Conservation (phyloP, 106 monocot genomes). For the Dioscorea zingiberensis region DNA sequence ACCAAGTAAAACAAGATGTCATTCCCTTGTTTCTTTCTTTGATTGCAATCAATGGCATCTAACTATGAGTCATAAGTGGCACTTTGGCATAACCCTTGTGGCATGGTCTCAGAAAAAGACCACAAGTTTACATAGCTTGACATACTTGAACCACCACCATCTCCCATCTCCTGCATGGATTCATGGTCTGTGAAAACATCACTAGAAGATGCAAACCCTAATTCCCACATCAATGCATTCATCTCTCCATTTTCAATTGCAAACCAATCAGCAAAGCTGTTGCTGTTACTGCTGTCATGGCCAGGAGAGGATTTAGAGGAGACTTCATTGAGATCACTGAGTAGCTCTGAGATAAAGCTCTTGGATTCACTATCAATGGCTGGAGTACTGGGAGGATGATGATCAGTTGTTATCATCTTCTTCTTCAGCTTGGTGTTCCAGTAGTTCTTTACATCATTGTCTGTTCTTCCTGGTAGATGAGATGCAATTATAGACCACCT, state of each 20-base stretch:
- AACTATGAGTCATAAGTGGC: neutral
- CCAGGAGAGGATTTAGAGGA: neutral
- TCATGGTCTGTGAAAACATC: too few relatives aligned
- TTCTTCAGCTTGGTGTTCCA: slow-evolving; percentile 66
- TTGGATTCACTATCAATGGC: neutral
- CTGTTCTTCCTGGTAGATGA: slow-evolving; percentile 46
- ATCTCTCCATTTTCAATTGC: neutral
- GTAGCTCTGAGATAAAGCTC: neutral
- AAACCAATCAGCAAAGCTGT: neutral
- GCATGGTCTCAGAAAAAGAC: neutral
- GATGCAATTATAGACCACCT: slow-evolving; percentile 63
- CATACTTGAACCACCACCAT: neutral
- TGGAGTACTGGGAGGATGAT: neutral
- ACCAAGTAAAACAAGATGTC: too few relatives aligned
- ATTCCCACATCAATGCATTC: neutral
- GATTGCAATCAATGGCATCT: neutral
- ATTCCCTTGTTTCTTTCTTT: too few relatives aligned
- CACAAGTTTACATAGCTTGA: neutral
- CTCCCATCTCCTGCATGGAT: neutral
- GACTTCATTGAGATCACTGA: neutral
- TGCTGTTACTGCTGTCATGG: neutral
- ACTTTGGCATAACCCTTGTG: neutral
- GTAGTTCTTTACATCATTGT: slow-evolving; percentile 69
- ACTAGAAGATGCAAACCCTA: neutral
- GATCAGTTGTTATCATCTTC: slow-evolving; percentile 6